These are phyloP conservation scores for Fusarium oligoseptatum DNA, from an alignment of 2,329 filamentous ascomycete genomes.

Conservation along the genomic window DNA sequence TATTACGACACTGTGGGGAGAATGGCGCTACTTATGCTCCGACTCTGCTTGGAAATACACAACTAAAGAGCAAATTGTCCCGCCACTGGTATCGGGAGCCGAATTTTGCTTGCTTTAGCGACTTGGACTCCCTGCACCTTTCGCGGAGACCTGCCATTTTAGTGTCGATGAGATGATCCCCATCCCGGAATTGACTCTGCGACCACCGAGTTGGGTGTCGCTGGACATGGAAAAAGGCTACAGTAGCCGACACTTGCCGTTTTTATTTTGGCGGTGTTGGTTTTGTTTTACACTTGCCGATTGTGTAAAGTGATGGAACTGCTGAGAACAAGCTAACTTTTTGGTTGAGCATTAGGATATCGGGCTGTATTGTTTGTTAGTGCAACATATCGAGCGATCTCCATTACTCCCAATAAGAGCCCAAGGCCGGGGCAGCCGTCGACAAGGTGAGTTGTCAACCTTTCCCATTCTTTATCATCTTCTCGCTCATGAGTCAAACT, in stretches of 20 bases:
- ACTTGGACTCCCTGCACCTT: background rate
- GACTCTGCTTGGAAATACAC: background rate
- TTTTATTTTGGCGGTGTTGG: background rate
- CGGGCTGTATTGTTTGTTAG: background rate
- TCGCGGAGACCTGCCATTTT: slow-evolving; percentile 11
- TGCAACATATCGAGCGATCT: background rate
- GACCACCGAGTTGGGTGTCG: background rate
- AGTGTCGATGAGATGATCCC: slow-evolving; percentile 6
- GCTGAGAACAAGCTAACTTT: background rate
- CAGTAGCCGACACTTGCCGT: background rate
- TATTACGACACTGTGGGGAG: slow-evolving; percentile 29
- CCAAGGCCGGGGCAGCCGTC: background rate
- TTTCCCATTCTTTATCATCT: too few relatives aligned
- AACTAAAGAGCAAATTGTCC: background rate
- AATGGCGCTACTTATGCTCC: slow-evolving; percentile 7
- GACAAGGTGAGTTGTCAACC: too few relatives aligned
- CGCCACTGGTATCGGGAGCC: background rate
- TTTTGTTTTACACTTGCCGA: background rate
- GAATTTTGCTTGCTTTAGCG: background rate
- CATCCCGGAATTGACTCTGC: background rate
- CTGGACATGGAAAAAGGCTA: background rate
- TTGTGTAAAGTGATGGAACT: background rate
- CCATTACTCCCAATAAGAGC: background rate
- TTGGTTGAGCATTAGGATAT: background rate
- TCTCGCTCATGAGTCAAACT: too few relatives aligned